Base-by-base conservation (phyloP, 2,329 filamentous ascomycete species). In the Taxawa tesnikishii region DNA sequence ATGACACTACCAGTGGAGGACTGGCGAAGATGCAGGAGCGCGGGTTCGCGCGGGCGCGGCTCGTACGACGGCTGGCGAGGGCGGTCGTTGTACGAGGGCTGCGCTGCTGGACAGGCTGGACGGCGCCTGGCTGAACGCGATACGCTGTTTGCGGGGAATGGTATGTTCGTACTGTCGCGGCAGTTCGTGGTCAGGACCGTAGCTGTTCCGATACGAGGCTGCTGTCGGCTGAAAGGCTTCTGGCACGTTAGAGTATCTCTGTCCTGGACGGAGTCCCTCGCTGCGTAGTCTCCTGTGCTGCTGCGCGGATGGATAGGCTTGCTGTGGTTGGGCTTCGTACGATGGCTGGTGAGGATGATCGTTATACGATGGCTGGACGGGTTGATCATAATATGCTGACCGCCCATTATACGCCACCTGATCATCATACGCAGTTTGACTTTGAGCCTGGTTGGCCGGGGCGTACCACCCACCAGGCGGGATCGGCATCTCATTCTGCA, bases 251-350 rank as follows among this genome's bases (percentile, higher is more conserved):
- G 12, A 12, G 13, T 32, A 37, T 5, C 34, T 25, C 15, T 29
- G 34, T 17, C 26, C 34, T 6, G 28, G 40, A 8, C 31, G 33
- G 24, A 31, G 39, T 6, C 44, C 40, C 8, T 38, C 35, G 23
- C 43, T 46, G 26, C 48, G 45, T 8, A 47, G 36, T 26, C 37
- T 28, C 15, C 43, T 32, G 19, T 38, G 43, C 10, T 38, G 38
- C 19, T 23, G 19, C 9, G 25, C 12, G 3, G 35, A 37, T 15
- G 33, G 21, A 10, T 29, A 28, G 24, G 33, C 31, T 14, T 32
- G 26, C 19, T n/a, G 12, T 27, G 9, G 31, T 30, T 10, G 27
- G 15, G 21, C 15, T 12, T 12, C 12, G 13, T 23, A n/a, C 19
- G 8, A n/a, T 8, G 19, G 19, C n/a, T 8, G 19, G 19, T 8